A percentile compares a stretch with the other conserved stretches of the same genome.
These are phyloP conservation scores for Aspergillus pseudoviridinutans DNA, from an alignment of 2,329 filamentous ascomycete species.

Conservation along the genomic window DNA sequence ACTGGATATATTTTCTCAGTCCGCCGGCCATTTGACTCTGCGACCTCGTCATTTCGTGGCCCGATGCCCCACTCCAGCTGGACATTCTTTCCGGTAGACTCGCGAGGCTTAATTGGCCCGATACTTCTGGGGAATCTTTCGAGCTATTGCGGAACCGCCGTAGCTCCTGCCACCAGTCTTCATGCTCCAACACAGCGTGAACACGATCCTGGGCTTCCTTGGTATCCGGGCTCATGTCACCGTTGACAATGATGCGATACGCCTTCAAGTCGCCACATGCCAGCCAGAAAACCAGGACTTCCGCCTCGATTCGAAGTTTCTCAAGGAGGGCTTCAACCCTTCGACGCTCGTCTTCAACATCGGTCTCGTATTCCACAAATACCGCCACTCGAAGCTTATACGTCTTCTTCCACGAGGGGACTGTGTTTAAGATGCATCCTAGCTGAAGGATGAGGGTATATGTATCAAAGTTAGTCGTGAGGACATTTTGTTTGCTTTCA, in stretches of 20 bases:
- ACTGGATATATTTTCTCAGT: constrained; percentile 59
- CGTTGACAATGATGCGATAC: constrained; percentile 77
- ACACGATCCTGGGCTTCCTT: constrained; percentile 58
- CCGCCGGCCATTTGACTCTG: constrained; percentile 52
- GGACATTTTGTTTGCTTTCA: constrained; percentile 59
- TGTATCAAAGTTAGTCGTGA: constrained; percentile 89
- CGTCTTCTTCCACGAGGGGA: constrained; percentile 71
- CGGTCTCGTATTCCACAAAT: constrained; percentile 83
- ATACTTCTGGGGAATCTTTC: constrained; percentile 8
- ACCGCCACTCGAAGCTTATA: constrained; percentile 74
- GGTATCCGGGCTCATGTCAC: constrained; percentile 48
- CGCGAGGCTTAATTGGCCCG: constrained; percentile 14
- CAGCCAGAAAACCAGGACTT: constrained; percentile 77
- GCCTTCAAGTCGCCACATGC: constrained; percentile 67
- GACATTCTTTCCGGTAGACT: constrained; percentile 39
- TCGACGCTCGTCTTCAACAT: constrained; percentile 72
- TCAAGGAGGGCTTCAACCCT: constrained; percentile 70
- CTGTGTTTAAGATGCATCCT: constrained; percentile 78
- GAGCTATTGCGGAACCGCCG: constrained; percentile 44
- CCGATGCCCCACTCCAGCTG: constrained; percentile 52
- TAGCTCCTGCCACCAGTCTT: constrained; percentile 81
- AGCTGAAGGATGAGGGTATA: constrained; percentile 84
- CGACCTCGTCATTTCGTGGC: constrained; percentile 47
- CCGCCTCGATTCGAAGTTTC: constrained; percentile 75
- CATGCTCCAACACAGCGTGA: constrained; percentile 62